Evolutionary conservation across 176 grass and related monocot genomes (phyloP), one percentile per base, ranked within the genome.

Genomic region (Aegilops bicornis): DNA sequence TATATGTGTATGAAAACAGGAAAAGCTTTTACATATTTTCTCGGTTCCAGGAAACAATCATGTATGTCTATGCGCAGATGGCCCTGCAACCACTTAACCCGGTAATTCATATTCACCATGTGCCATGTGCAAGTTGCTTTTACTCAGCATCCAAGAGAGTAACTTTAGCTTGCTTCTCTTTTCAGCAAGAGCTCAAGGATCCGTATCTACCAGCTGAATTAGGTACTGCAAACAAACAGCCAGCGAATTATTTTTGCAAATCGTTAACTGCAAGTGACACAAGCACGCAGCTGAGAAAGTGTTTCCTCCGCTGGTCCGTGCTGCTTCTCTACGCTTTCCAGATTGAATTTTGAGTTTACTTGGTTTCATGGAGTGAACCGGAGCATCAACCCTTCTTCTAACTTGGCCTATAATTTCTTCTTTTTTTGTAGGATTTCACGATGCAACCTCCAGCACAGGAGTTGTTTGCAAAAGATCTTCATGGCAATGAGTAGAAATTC

Each of bases 401-500:
- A 80, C 45, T 79, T 71, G 33, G 33, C 64, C 63, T 63, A 58
- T 68, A 58, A 85, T 36, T 7, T 47, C 2, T 40, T 40, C 7
- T 54, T 5, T 83, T 69, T 19, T 1, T 89, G 81, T 85, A 99
- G 94, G 94, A 99, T 90, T 99, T 99, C 78, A 84, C 87, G 15
- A 94, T 89, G 75, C 97, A 99, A 72, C 97, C 96, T 84, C 93
- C 96, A 78, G 92, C 91, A 81, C 88, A 98, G 84, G 93, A 98
- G 68, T 85, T 98, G 64, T 85, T 94, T 66, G 96, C 91, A 45
- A 91, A 88, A 77, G 96, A 98, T 86, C 94, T 98, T 88, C 96
- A 98, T 84, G 96, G 96, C 29, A 95, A 98, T 10, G 96, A 94
- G 14, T 98, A 93, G 96, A 98, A 98, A 43, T 91, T 98, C 59